Evolutionary conservation across 2,329 filamentous ascomycete species (phyloP), one percentile per base, ranked within the genome.

Genomic region (Neofusicoccum sp.): DNA sequence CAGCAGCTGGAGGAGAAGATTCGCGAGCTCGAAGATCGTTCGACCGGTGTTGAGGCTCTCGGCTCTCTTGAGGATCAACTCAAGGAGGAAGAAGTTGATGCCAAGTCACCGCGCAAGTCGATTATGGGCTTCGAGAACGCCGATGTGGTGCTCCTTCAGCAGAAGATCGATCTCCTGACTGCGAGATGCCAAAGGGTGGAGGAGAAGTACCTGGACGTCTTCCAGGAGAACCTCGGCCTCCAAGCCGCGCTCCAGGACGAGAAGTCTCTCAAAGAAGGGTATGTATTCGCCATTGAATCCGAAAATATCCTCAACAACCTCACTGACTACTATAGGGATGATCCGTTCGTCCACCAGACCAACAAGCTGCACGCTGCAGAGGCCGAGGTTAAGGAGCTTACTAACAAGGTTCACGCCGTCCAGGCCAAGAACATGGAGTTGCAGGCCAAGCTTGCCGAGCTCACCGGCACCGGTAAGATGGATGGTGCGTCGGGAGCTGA

Each of bases 1-100:
- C 73, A 76, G 49, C 79, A 81, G 48, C 72, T 81, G 6, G 76
- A 80, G 63, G 73, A 76, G 30, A 74, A 74, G 53, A 70, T 80
- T 44, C 73, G 76, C 12, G 77, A 80, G 3, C 67, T 76, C 9
- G 73, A 74, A 41, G 70, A 61, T 12, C 67, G 58, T 16, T 14
- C 45, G 1, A 61, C 61, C 20, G 58, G 54, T 16, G 47, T 51
- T 26, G 49, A 65, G 7, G 57, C 51, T 36, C 45, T 63, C 6
- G 71, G 68, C 8, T 76, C 68, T 51, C 68, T 79, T 4, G 76
- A 76, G 60, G 75, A 76, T 44, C 76, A 79, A 63, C 73, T 79
- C 11, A 54, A 44, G 44, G 41, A 60, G 9, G 58, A 62, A 6
- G 58, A 60, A 4, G 38, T 49, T 14, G 47, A 54, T 14, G 16